A percentile compares a stretch with the other conserved stretches of the same genome.
Evolutionary conservation across 257 asterid species (phyloP).

Genomic region (Thymus mandschuricus): DNA sequence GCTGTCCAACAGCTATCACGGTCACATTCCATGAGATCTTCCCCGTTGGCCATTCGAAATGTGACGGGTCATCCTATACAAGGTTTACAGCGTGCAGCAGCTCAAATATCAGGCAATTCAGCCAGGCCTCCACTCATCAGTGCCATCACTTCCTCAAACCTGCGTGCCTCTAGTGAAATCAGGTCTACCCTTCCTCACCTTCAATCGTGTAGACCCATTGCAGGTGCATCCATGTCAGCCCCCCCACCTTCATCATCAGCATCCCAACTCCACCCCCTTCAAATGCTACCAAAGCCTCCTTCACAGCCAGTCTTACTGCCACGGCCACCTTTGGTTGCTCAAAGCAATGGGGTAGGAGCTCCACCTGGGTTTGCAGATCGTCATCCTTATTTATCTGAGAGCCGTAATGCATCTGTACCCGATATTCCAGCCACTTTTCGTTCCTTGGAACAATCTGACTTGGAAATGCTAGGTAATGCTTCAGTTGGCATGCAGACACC

Average conservation of each 20-base stretch:
- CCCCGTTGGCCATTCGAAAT: constrained; percentile 38
- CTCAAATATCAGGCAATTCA: constrained; percentile 43
- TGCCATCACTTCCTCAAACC: constrained; percentile 54
- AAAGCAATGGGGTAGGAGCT: constrained; percentile 24
- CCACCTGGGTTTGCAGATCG: constrained; percentile 29
- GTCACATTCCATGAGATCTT: constrained; percentile 28
- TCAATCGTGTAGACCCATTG: constrained; percentile 57
- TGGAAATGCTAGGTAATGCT: constrained; percentile 39
- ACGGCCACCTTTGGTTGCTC: constrained; percentile 21
- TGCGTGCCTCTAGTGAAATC: constrained; percentile 49
- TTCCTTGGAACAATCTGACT: constrained; percentile 43
- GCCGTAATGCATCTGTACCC: constrained; percentile 20
- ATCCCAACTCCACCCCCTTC: constrained; percentile 31
- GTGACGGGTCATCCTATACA: constrained; percentile 38
- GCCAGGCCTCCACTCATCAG: constrained; percentile 65
- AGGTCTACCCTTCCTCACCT: constrained; percentile 78
- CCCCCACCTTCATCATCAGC: constrained; percentile 22
- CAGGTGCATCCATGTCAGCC: constrained; percentile 14
- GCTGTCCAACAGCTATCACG: constrained; percentile 23
- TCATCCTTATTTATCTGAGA: constrained; percentile 20
- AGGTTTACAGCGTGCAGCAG: constrained; percentile 40
- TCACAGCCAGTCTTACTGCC: constrained; percentile 15
- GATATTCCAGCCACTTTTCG: constrained; percentile 34
- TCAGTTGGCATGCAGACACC: constrained; percentile 35
- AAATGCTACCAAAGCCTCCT: constrained; percentile 27